Evolutionary conservation across 805 yeast genomes (phyloP), one percentile per base, ranked within the genome.

Genomic region (Saccharomycopsis sp.): DNA sequence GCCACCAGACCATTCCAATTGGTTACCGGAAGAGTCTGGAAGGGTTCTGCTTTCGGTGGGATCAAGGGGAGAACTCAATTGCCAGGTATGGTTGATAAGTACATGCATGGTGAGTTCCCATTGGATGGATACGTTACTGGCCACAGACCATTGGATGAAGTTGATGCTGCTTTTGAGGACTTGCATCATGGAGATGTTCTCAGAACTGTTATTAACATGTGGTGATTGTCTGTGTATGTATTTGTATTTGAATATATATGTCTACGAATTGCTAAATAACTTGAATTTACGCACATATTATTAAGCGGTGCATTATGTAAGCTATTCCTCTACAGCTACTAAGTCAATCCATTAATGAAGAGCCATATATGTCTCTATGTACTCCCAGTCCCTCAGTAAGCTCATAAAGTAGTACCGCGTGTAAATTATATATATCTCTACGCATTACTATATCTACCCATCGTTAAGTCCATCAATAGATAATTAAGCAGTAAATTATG

Each of bases 1-100:
- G 75, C 96, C 59, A 94, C 98, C 53, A 85, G 98, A 76, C 99
- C 99, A 62, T 94, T 94, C 89, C 98, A 93, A 79, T 83, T 94
- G 73, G 98, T 94, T 64, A 94, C 98, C 49, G 99, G 99, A 67
- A 86, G 99, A 77, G 96, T 89, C 56, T 93, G 99, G 98, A 88
- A 83, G 73, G 99, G 99, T 68, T 89, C 96, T 69, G 99, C 99
- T n/a, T 94, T 90, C 67, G 99, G 99, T 69, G 99, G 98, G 73
- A 91, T 94, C 70, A 94, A 94, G 77, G 98, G 99, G 71, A 87
- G 97, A 78, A 72, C 97, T 47, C 97, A 94, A 78, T 82, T 94
- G 78, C 97, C 96, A 55, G 89, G 84, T 20, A 79, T 92, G 59
- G 96, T 94, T 59, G 86, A 89, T 60, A 92, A 87, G 72, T 93